Percentiles rank a stretch among this genome's conserved stretches.
These are phyloP conservation scores for bread wheat (Triticum aestivum) DNA, from an alignment of 176 grass and related monocot genomes.

Conservation along the genomic window IWGSC_CS_RefSeq_v2.1 NC_057803.1:136028894-136029393, in stretches of 20 bases:
- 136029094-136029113: slow-evolving; percentile 26
- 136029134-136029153: slow-evolving; percentile 14
- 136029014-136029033: too few species aligned
- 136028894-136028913: too few species aligned
- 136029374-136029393: slow-evolving; percentile 26
- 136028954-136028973: too few species aligned
- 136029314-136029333: slow-evolving; percentile 16
- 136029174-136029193: slow-evolving; percentile 31
- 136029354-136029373: neutral
- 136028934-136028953: too few species aligned
- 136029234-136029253: slow-evolving; percentile 32
- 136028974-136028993: too few species aligned
- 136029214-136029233: slow-evolving; percentile 1
- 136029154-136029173: slow-evolving; percentile 20
- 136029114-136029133: neutral
- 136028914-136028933: too few species aligned
- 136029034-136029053: too few species aligned
- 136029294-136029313: slow-evolving; percentile 18
- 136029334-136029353: neutral
- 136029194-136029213: neutral
- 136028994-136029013: too few species aligned
- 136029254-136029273: slow-evolving; percentile 9
- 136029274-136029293: slow-evolving; percentile 26
- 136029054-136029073: neutral
- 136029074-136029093: slow-evolving; percentile 27